These are phyloP conservation scores for Epichloe uncinata DNA, from an alignment of 2,329 filamentous ascomycete species.

Conservation along the genomic window DNA sequence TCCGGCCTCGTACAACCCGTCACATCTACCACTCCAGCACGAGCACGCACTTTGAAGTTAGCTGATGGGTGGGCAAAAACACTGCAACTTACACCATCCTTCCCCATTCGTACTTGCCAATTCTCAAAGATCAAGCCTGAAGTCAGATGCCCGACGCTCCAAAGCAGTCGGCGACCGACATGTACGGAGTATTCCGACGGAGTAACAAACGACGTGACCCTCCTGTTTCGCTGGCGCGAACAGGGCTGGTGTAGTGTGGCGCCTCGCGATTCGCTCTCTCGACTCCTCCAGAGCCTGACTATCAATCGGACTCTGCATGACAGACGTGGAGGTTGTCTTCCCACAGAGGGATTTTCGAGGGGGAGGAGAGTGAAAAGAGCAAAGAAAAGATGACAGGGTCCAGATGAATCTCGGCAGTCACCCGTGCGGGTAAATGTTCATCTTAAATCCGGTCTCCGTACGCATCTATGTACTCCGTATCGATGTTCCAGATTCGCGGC, in stretches of 20 bases:
- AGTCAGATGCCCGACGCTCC: background rate
- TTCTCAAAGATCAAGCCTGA: background rate
- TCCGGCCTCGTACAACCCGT: background rate
- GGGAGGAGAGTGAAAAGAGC: background rate
- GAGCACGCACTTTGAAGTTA: too few relatives aligned
- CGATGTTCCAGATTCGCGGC: background rate
- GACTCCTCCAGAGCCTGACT: background rate
- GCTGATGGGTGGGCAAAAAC: too few relatives aligned
- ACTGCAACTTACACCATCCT: background rate
- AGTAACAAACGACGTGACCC: background rate
- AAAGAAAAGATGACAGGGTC: background rate
- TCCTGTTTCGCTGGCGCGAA: background rate
- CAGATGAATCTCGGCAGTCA: background rate
- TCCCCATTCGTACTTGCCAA: background rate
- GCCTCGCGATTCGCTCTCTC: background rate
- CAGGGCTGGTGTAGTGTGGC: constrained; percentile 1
- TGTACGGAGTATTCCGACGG: too few relatives aligned
- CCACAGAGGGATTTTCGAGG: background rate
- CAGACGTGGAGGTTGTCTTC: background rate
- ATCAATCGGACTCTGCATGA: background rate
- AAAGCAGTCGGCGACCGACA: background rate
- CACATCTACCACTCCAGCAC: background rate
- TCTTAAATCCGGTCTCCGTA: background rate
- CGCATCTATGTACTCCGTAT: too few relatives aligned
- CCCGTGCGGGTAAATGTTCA: background rate